phyloP scores from a whole-genome alignment of 2,329 filamentous ascomycete genomes.

The Diaporthe aspalathi region DNA sequence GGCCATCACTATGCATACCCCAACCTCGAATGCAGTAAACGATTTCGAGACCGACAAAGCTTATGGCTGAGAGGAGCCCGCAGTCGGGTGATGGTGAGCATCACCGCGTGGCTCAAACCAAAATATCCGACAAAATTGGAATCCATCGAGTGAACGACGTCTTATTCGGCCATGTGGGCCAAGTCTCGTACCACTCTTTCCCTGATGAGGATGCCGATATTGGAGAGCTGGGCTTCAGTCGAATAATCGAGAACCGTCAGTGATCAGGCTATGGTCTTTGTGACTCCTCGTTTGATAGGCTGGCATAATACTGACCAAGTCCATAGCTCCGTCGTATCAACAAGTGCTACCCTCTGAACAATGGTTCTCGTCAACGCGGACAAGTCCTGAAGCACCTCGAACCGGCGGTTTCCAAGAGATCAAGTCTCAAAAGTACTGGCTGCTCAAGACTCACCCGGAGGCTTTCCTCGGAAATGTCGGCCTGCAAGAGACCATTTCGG shows the following conservation, averaged over 20 bases:
- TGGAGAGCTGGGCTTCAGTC: slow-evolving; percentile 52
- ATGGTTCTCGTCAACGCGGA: slow-evolving; percentile 45
- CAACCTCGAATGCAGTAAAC: slow-evolving; percentile 5
- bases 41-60: slow-evolving; percentile 33
- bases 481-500: slow-evolving; percentile 21
- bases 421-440: slow-evolving; percentile 59
- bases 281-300: not conserved
- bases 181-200: slow-evolving; percentile 55
- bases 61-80: slow-evolving; percentile 44
- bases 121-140: slow-evolving; percentile 34
- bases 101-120: slow-evolving; percentile 16
- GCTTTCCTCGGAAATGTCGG: slow-evolving; percentile 55
- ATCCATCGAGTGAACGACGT: slow-evolving; percentile 58
- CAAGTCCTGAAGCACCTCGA: not conserved
- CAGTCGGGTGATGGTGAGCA: slow-evolving; percentile 18
- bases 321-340: slow-evolving; percentile 31
- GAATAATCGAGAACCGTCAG: slow-evolving; percentile 46
- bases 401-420: slow-evolving; percentile 42
- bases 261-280: slow-evolving; percentile 18
- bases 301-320: slow-evolving; percentile 11
- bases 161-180: slow-evolving; percentile 65
- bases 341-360: slow-evolving; percentile 44
- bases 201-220: slow-evolving; percentile 48
- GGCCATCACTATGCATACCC: slow-evolving; percentile 36
- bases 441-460: slow-evolving; percentile 63